Percentiles rank a stretch among this genome's conserved stretches.
Evolutionary conservation across 768 basidiomycete species (phyloP).

Genomic region (Candolleomyces efflorescens): DNA sequence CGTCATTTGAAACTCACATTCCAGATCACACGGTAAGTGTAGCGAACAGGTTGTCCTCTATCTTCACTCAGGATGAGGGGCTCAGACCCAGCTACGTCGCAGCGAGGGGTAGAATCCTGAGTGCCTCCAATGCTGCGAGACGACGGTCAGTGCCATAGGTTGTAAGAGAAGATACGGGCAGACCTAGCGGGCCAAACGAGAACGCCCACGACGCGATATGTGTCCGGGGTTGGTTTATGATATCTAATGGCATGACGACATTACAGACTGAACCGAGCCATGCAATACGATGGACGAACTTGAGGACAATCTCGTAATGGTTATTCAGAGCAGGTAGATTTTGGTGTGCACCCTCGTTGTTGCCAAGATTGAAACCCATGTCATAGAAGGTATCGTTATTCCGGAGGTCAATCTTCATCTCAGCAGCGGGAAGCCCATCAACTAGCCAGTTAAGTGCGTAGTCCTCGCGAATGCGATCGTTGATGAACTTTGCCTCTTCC

Average conservation of each 20-base stretch:
- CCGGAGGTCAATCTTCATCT: conserved; percentile 80
- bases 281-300: conserved; percentile 34
- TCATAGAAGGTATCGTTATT: conserved; percentile 88
- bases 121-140: conserved; percentile 55
- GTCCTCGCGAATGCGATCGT: conserved; percentile 86
- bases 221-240: conserved; percentile 62
- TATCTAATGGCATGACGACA: conserved; percentile 52
- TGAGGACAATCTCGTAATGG: conserved; percentile 84
- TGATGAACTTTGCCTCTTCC: conserved; percentile 84
- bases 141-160: not conserved
- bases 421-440: conserved; percentile 90
- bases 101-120: conserved; percentile 49
- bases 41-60: conserved; percentile 60
- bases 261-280: not conserved
- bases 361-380: conserved; percentile 91
- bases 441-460: conserved; percentile 94
- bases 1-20: conserved; percentile 44
- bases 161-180: not conserved
- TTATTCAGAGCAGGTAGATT: conserved; percentile 78
- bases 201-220: conserved; percentile 89
- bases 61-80: conserved; percentile 63
- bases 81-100: conserved; percentile 36
- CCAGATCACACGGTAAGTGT: conserved; percentile 89
- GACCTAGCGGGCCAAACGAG: conserved; percentile 70
- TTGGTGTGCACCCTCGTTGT: conserved; percentile 54